Percentiles rank a stretch among this genome's conserved stretches.
Evolutionary conservation across 2,329 filamentous ascomycete genomes (phyloP).

Genomic region (Aspergillus tubingensis): DNA sequence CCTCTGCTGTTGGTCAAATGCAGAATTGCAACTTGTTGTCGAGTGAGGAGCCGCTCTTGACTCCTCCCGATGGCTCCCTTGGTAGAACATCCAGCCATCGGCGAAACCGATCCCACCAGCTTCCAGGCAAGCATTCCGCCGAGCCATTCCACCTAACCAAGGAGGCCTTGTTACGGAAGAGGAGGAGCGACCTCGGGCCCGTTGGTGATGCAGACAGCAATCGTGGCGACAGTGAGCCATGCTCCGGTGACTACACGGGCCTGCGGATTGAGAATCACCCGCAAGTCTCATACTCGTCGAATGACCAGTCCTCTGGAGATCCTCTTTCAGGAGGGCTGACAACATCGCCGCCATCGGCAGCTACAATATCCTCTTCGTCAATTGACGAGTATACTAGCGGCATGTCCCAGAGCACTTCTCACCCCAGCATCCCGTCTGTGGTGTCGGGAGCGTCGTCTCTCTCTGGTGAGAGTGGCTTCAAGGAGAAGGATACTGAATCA

Average conservation of each 20-base stretch:
- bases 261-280: conserved; percentile 20
- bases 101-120: conserved; percentile 41
- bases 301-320: conserved; percentile 19
- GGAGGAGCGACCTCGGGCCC: conserved; percentile 30
- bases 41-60: conserved; percentile 22
- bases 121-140: conserved; percentile 30
- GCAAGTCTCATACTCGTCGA: conserved; percentile 17
- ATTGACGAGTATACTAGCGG: conserved; percentile 48
- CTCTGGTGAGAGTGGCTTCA: conserved; percentile 40
- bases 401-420: conserved; percentile 51
- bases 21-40: conserved; percentile 41
- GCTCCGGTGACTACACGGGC: conserved; percentile 24
- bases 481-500: conserved; percentile 31
- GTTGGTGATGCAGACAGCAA: conserved; percentile 16
- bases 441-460: conserved; percentile 50
- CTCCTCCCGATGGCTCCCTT: conserved; percentile 15
- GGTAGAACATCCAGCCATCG: conserved; percentile 29
- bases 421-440: conserved; percentile 50
- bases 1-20: conserved; percentile 48
- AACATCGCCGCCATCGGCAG: conserved; percentile 46
- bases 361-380: conserved; percentile 50
- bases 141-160: conserved; percentile 40
- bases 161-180: conserved; percentile 37
- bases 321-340: conserved; percentile 28
- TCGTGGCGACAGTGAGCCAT: conserved; percentile 28